Evolutionary conservation across 345 rosid species (phyloP).

Genomic region (Ceriops zippeliana): DNA sequence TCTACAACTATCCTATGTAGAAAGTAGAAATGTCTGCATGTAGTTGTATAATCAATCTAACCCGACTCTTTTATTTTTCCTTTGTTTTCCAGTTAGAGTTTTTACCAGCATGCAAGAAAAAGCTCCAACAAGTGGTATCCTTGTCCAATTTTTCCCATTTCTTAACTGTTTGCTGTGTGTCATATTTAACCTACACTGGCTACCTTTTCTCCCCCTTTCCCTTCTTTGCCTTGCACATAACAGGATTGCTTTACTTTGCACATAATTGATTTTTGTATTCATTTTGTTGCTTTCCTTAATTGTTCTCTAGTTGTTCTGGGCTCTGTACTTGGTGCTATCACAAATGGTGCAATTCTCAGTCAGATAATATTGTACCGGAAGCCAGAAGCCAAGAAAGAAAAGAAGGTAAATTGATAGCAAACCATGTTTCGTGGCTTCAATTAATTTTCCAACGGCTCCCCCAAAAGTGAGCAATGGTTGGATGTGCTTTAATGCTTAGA

Average conservation of each 20-base stretch:
- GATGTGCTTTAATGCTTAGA: not conserved
- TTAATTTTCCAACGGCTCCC: not conserved
- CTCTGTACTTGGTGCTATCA: constrained; percentile 29
- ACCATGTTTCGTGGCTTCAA: constrained; percentile 3
- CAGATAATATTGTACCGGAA: constrained; percentile 37
- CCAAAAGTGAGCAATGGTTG: too few relatives aligned
- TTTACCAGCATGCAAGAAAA: constrained; percentile 93
- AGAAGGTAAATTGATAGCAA: constrained; percentile 28
- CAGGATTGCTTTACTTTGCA: not conserved
- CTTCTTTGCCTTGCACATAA: not conserved
- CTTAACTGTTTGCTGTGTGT: not conserved
- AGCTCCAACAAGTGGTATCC: constrained; percentile 86
- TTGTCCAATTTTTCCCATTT: constrained; percentile 17
- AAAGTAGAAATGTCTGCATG: not conserved
- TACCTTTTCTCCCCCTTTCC: not conserved
- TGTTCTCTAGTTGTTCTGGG: constrained; percentile 49
- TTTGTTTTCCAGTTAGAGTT: constrained; percentile 61
- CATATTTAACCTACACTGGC: not conserved
- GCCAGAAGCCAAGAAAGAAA: constrained; percentile 25
- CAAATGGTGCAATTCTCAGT: constrained; percentile 39
- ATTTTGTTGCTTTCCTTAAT: constrained; percentile 35
- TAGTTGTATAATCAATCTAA: not conserved
- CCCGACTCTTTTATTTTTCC: not conserved
- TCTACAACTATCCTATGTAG: not conserved
- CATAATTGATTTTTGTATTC: not conserved